phyloP scores from a whole-genome alignment of 345 rosid genomes.

The Garcia nutans region DNA sequence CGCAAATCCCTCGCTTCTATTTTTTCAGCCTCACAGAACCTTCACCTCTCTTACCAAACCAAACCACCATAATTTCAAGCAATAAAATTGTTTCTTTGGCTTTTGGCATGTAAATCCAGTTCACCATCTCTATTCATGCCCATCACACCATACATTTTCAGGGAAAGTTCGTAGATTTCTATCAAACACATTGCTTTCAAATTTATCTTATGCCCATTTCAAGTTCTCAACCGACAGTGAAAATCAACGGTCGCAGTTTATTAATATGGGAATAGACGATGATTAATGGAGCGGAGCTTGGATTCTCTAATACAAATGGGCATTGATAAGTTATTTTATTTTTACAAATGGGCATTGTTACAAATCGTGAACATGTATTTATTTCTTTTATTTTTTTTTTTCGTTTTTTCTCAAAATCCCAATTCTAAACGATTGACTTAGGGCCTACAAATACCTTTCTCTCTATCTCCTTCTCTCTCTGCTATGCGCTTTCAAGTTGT shows the following conservation, averaged over 20 bases:
- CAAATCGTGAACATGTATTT: no score
- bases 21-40: neutral
- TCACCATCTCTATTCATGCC: slow-evolving; percentile 30
- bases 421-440: no score
- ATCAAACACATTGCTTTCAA: slow-evolving; percentile 28
- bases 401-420: no score
- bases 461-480: slow-evolving; percentile 23
- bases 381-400: no score
- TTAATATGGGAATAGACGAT: no score
- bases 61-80: neutral
- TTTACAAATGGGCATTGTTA: no score
- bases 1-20: neutral
- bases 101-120: slow-evolving; percentile 17
- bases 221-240: slow-evolving; percentile 10
- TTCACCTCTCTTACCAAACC: neutral
- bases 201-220: slow-evolving; percentile 30
- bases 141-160: slow-evolving; percentile 23
- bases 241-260: no score
- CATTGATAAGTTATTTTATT: no score
- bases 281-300: no score
- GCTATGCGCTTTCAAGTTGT: slow-evolving; percentile 39
- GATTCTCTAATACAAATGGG: no score
- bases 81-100: slow-evolving; percentile 15
- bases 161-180: slow-evolving; percentile 34
- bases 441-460: no score